Base-by-base conservation (phyloP, 108 stramenopile genomes). In the Fistulifera solaris region DNA sequence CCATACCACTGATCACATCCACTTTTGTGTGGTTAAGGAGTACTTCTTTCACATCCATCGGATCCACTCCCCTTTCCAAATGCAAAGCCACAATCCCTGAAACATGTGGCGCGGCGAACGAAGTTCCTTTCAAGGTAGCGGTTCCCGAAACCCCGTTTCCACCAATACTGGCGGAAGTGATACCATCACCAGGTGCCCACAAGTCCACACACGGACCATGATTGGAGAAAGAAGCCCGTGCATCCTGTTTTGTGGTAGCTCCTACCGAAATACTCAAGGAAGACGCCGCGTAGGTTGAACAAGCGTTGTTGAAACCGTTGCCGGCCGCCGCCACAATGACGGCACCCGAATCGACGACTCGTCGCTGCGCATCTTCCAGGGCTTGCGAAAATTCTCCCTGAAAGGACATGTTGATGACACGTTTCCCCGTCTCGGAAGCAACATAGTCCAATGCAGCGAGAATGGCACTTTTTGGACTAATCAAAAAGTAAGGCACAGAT, bases 41-140 rank as follows among this genome's bases (percentile, higher is more conserved):
- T 8, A 35, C 31, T 6, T 35, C 31, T 35, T 35, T 35, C 31
- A 35, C 31, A 8, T 35, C 31, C 8, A 8, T 6, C 8, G 31
- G 19, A 17, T 17, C 5, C 7, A 45, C 21, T 6, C 44, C 44
- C 6, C 44, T 3, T 45, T 45, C 19, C 44, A 45, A 19, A 22
- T 51, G 31, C n/a, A 69, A 40, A 39, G 75, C 78, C 1, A 59
- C 60, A 1, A 76, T 58, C 12, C 78, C 78, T 5, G 72, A 63
- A 22, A 73, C 78, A 38, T 59, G 71, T 13, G 78, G 78, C 2
- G 69, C 54, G 26, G 78, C 75, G 69, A 76, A 73, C 23, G 64
- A 66, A 5, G 73, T 80, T 11, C 78, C 78, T 26, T 26, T 40
- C 57, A 63, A 58, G 54, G 41, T 5, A 39, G 24, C 19, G 26